Conservation (phyloP, 805 yeast genomes). For the Kazachstania kunashirensis region DNA sequence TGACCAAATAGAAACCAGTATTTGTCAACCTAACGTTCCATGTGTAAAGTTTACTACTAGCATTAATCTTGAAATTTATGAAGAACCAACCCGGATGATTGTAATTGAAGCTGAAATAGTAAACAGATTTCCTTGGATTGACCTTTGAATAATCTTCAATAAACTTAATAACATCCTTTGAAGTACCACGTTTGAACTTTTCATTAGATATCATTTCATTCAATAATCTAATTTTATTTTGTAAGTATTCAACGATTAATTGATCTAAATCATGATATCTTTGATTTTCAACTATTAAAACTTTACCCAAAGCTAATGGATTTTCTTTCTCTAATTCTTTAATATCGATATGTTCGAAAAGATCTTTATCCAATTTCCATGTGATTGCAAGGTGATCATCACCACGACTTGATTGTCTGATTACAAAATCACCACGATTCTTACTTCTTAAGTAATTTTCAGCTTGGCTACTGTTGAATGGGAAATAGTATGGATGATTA, state of each 20-base stretch:
- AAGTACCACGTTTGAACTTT: slow-evolving; percentile 71
- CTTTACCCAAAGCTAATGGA: slow-evolving; percentile 50
- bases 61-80: slow-evolving; percentile 75
- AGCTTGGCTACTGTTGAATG: slow-evolving; percentile 78
- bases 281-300: slow-evolving; percentile 55
- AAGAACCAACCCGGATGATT: slow-evolving; percentile 91
- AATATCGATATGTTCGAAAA: slow-evolving; percentile 87
- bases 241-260: slow-evolving; percentile 76
- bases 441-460: slow-evolving; percentile 86
- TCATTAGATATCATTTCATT: slow-evolving; percentile 80
- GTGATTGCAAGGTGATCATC: slow-evolving; percentile 82
- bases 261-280: slow-evolving; percentile 86
- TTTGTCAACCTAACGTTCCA: slow-evolving; percentile 92
- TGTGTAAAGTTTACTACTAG: slow-evolving; percentile 54
- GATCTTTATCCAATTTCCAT: slow-evolving; percentile 88
- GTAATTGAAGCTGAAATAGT: slow-evolving; percentile 84
- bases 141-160: slow-evolving; percentile 83
- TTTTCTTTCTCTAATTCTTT: slow-evolving; percentile 61
- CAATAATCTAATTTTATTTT: slow-evolving; percentile 71
- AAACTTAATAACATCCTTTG: slow-evolving; percentile 75
- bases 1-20: slow-evolving; percentile 71
- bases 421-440: slow-evolving; percentile 83
- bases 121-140: slow-evolving; percentile 80
- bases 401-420: slow-evolving; percentile 91
- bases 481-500: slow-evolving; percentile 85